These are phyloP conservation scores for Xylaria sp. DNA, from an alignment of 2,329 filamentous ascomycete genomes.

Conservation along the genomic window DNA sequence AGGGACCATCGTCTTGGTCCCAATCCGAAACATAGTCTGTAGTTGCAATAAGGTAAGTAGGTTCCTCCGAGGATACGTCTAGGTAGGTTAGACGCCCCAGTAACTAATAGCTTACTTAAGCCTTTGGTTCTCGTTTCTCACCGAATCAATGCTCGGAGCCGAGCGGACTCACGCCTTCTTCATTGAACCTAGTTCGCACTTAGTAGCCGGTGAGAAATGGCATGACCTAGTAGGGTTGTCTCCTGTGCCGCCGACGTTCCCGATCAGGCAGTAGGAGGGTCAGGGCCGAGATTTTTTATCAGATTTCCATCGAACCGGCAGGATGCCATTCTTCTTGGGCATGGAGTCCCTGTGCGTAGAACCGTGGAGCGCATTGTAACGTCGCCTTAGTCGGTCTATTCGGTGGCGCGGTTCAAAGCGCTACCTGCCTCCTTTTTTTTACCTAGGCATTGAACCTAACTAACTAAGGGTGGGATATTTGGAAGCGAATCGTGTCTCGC, in stretches of 20 bases:
- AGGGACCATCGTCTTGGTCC: no score
- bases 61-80: not conserved
- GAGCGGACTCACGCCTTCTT: conserved; percentile 2
- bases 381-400: not conserved
- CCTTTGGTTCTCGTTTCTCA: not conserved
- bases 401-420: not conserved
- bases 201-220: not conserved
- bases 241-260: conserved; percentile 1
- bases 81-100: not conserved
- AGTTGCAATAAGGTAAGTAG: not conserved
- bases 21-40: no score
- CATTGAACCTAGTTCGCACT: not conserved
- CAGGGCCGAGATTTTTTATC: not conserved
- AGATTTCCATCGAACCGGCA: not conserved
- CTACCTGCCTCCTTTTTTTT: not conserved
- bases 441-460: not conserved
- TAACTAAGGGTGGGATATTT: not conserved
- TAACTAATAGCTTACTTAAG: conserved; percentile 4
- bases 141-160: conserved; percentile 3
- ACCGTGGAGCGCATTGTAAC: conserved; percentile 6
- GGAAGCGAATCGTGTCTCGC: not conserved
- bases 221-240: not conserved
- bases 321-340: not conserved
- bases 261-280: conserved; percentile 6
- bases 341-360: not conserved